phyloP scores from a whole-genome alignment of 1,284 basidiomycete species.

The Marasmius tenuissimus region DNA sequence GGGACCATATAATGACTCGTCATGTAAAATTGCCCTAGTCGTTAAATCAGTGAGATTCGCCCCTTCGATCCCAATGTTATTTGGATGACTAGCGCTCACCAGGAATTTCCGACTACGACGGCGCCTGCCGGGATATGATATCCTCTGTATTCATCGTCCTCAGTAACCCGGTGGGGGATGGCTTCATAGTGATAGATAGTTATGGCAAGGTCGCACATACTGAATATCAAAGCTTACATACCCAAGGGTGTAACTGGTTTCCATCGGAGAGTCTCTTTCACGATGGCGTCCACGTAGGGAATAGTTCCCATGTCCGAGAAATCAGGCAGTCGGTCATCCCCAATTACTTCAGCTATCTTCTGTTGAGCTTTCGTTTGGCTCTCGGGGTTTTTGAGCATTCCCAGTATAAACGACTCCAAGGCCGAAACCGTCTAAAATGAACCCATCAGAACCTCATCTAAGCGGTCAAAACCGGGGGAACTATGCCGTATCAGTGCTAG shows the following conservation, averaged over 20 bases:
- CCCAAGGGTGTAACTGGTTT: slow-evolving; percentile 9
- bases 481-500: slow-evolving; percentile 9
- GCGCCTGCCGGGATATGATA: slow-evolving; percentile 15
- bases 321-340: slow-evolving; percentile 25
- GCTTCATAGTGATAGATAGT: background rate
- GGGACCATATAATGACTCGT: slow-evolving; percentile 1
- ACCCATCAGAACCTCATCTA: background rate
- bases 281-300: slow-evolving; percentile 28
- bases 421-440: slow-evolving; percentile 7
- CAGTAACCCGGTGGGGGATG: background rate
- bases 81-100: background rate
- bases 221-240: background rate
- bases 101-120: slow-evolving; percentile 8
- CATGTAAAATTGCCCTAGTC: slow-evolving; percentile 10
- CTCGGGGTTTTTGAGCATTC: slow-evolving; percentile 27
- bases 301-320: slow-evolving; percentile 26
- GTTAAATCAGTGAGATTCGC: background rate
- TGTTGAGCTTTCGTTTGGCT: slow-evolving; percentile 25
- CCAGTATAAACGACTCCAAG: slow-evolving; percentile 11
- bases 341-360: slow-evolving; percentile 29
- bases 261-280: slow-evolving; percentile 32
- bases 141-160: slow-evolving; percentile 17
- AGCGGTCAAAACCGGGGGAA: background rate
- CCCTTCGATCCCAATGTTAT: background rate
- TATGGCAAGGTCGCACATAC: too few species aligned